A percentile compares a stretch with the other conserved stretches of the same genome.
These are phyloP conservation scores for Malassezia pachydermatis DNA, from an alignment of 1,284 basidiomycete genomes.

Conservation along the genomic window DNA sequence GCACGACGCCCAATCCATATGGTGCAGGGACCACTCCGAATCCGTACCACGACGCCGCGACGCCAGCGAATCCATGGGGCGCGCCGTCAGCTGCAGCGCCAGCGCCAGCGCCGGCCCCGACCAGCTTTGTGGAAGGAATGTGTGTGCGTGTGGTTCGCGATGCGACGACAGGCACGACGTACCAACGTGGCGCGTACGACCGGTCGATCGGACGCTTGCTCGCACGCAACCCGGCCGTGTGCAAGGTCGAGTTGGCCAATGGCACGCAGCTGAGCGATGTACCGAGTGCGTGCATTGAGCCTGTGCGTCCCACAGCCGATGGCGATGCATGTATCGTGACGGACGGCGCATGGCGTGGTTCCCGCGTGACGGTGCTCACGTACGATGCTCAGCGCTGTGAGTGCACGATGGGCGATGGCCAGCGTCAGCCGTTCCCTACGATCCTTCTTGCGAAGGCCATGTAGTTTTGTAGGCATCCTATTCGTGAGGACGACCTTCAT, in stretches of 20 bases:
- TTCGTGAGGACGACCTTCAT: too few species aligned
- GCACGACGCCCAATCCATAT: slow-evolving; percentile 12
- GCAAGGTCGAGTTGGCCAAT: slow-evolving; percentile 9
- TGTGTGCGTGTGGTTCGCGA: slow-evolving; percentile 14
- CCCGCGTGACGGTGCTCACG: slow-evolving; percentile 6
- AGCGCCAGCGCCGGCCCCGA: neutral
- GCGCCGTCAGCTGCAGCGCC: neutral
- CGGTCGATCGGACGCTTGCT: neutral
- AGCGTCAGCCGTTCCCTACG: neutral
- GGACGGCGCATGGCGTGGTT: slow-evolving; percentile 14
- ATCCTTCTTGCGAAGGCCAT: neutral
- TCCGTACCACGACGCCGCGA: slow-evolving; percentile 4
- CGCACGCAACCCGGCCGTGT: slow-evolving; percentile 5
- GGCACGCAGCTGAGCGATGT: slow-evolving; percentile 17
- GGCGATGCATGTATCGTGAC: slow-evolving; percentile 13
- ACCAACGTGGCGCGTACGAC: slow-evolving; percentile 21
- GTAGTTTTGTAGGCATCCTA: too few species aligned
- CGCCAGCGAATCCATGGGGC: slow-evolving; percentile 15
- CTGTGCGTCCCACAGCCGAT: slow-evolving; percentile 11
- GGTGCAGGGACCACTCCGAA: neutral
- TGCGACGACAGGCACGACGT: slow-evolving; percentile 2
- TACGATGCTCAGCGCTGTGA: neutral
- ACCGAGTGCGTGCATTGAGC: slow-evolving; percentile 8
- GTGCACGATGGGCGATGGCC: slow-evolving; percentile 9
- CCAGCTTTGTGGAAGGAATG: slow-evolving; percentile 10